Conservation (phyloP, 495 filamentous ascomycete genomes). For the Xylaria palmicola region DNA sequence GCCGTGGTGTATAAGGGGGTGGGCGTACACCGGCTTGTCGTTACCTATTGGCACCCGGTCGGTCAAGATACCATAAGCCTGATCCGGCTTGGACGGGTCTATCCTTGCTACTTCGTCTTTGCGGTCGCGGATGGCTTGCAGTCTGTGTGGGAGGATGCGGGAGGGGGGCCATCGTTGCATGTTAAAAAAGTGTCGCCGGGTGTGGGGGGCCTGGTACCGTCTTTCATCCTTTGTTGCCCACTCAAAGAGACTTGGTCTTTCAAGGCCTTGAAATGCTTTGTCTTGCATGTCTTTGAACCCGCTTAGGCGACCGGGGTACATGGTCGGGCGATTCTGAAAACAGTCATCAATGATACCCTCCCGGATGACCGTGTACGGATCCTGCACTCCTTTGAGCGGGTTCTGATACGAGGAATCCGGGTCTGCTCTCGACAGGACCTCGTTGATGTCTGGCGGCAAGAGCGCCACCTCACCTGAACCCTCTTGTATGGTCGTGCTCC, state of each 20-base stretch:
- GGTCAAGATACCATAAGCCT: constrained; percentile 26
- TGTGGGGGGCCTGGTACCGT: constrained; percentile 27
- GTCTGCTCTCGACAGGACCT: constrained; percentile 22
- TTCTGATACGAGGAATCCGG: background rate
- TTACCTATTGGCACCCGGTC: constrained; percentile 13
- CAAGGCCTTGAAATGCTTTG: constrained; percentile 15
- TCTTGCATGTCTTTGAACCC: constrained; percentile 20
- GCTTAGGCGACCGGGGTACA: constrained; percentile 24
- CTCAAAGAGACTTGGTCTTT: constrained; percentile 30
- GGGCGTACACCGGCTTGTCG: constrained; percentile 8
- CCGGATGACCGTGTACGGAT: constrained; percentile 16
- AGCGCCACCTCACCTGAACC: constrained; percentile 24
- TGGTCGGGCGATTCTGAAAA: constrained; percentile 27
- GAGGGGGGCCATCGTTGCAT: constrained; percentile 29
- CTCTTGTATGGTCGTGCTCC: constrained; percentile 16
- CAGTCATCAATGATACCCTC: constrained; percentile 33
- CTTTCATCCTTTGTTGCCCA: constrained; percentile 30
- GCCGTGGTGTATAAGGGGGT: constrained; percentile 9
- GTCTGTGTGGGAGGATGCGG: constrained; percentile 10
- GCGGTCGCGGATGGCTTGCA: constrained; percentile 16
- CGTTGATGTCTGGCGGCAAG: constrained; percentile 15
- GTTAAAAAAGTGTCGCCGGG: constrained; percentile 22
- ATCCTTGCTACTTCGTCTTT: constrained; percentile 17
- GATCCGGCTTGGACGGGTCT: constrained; percentile 16
- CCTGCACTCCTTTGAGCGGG: background rate